These are phyloP conservation scores for Chrysochromulina parva DNA, from an alignment of 78 protist genomes.

Conservation along the genomic window DNA sequence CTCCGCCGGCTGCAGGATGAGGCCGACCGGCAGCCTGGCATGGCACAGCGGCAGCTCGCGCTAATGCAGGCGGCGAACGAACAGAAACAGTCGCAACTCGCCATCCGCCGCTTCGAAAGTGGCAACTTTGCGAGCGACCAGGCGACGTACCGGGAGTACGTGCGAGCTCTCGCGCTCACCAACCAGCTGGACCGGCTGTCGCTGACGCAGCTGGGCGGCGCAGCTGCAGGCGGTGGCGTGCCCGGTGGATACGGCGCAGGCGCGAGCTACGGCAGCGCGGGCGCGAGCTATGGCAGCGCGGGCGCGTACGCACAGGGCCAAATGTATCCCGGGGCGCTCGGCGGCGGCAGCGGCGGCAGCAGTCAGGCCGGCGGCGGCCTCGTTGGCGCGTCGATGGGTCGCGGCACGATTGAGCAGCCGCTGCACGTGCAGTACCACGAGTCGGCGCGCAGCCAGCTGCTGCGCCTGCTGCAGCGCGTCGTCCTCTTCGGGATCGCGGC, in stretches of 20 bases:
- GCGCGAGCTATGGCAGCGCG: no score
- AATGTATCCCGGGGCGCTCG: neutral
- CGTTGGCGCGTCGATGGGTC: neutral
- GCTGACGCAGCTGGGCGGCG: neutral
- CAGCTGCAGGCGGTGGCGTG: no score
- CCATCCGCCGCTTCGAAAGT: neutral
- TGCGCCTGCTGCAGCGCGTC: neutral
- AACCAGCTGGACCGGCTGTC: neutral
- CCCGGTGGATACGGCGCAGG: no score
- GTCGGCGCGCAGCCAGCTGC: constrained; percentile 1
- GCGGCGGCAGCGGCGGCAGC: neutral
- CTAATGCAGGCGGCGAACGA: neutral
- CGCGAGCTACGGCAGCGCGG: no score
- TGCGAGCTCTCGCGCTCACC: constrained; percentile 7
- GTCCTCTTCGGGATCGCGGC: neutral
- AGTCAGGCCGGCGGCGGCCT: neutral
- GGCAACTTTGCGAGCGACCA: constrained; percentile 11
- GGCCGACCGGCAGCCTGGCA: neutral
- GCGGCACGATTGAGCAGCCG: neutral
- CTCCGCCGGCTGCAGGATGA: neutral
- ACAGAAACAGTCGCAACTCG: neutral
- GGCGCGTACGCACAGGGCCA: no score
- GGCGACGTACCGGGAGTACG: constrained; percentile 1
- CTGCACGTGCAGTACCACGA: neutral
- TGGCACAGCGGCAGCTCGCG: neutral